Evolutionary conservation across 768 basidiomycete genomes (phyloP).

Genomic region (Galerina sulciceps): DNA sequence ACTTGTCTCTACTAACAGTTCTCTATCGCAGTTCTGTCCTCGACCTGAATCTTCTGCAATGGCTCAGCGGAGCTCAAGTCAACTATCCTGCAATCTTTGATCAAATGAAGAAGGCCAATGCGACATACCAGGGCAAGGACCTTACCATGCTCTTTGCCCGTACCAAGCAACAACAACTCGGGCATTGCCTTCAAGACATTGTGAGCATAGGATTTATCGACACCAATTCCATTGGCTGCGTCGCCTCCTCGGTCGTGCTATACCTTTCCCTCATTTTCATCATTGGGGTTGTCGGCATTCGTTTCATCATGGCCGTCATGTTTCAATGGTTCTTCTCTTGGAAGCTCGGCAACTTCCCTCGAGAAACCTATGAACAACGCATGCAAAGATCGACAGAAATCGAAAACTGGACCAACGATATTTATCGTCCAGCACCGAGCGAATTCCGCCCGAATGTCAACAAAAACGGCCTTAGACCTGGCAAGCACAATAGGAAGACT

Average conservation of each 20-base stretch:
- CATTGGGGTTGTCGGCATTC: conserved; percentile 93
- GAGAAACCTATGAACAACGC: conserved; percentile 90
- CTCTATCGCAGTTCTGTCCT: conserved; percentile 69
- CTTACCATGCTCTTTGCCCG: conserved; percentile 87
- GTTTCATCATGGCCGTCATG: conserved; percentile 95
- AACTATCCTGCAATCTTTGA: conserved; percentile 86
- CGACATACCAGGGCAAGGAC: conserved; percentile 81
- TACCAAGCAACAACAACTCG: conserved; percentile 66
- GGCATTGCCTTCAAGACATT: conserved; percentile 85
- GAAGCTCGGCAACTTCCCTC: conserved; percentile 90
- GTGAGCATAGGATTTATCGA: conserved; percentile 93
- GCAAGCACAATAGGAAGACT: conserved; percentile 58
- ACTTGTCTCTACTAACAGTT: background rate
- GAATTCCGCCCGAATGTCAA: conserved; percentile 88
- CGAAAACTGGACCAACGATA: conserved; percentile 96
- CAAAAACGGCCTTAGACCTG: conserved; percentile 62
- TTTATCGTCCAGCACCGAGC: conserved; percentile 91
- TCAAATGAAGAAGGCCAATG: conserved; percentile 67
- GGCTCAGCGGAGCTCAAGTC: conserved; percentile 83
- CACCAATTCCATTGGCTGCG: conserved; percentile 92
- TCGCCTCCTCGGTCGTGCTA: conserved; percentile 93
- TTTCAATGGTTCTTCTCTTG: conserved; percentile 99
- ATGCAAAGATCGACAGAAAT: conserved; percentile 90
- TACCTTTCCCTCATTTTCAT: conserved; percentile 97
- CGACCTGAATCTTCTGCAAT: conserved; percentile 82